Conservation (phyloP, 176 grass and related monocot species). For the Cocos nucifera region DNA sequence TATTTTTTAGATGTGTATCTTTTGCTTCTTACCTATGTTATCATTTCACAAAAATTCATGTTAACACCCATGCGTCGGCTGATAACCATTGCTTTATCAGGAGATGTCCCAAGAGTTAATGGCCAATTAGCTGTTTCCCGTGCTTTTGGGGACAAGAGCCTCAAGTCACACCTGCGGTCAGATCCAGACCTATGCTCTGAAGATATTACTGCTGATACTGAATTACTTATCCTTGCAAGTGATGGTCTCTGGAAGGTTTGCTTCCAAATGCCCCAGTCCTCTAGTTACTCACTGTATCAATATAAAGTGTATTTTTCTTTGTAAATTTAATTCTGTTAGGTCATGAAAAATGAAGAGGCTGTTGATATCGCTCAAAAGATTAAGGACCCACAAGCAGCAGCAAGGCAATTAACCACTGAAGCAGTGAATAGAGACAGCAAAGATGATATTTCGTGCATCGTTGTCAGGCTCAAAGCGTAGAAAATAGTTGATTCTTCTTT, state of each 20-base stretch:
- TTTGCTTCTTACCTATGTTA: no score
- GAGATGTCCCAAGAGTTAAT: conserved; percentile 15
- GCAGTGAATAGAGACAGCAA: conserved; percentile 9
- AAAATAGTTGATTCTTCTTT: no score
- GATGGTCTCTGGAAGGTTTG: conserved; percentile 19
- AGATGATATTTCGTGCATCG: conserved; percentile 21
- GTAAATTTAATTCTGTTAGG: not conserved
- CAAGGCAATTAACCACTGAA: conserved; percentile 8
- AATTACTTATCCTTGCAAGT: conserved; percentile 14
- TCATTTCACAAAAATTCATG: no score
- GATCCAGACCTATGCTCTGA: conserved; percentile 4
- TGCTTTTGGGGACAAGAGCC: conserved; percentile 20
- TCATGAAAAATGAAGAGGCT: conserved; percentile 17
- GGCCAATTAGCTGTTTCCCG: conserved; percentile 17
- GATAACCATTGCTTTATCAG: not conserved
- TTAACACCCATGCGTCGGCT: no score
- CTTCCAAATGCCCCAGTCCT: not conserved
- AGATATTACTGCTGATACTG: conserved; percentile 2
- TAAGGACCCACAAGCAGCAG: conserved; percentile 13
- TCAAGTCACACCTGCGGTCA: conserved; percentile 9
- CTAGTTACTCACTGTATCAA: no score
- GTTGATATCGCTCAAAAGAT: conserved; percentile 4
- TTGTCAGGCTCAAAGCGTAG: conserved; percentile 5
- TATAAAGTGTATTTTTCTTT: no score
- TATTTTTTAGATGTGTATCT: no score